Percentiles rank a stretch among this genome's conserved stretches.
phyloP scores from a whole-genome alignment of 1,139 yeast species.

The Suhomyces kunorum region DNA sequence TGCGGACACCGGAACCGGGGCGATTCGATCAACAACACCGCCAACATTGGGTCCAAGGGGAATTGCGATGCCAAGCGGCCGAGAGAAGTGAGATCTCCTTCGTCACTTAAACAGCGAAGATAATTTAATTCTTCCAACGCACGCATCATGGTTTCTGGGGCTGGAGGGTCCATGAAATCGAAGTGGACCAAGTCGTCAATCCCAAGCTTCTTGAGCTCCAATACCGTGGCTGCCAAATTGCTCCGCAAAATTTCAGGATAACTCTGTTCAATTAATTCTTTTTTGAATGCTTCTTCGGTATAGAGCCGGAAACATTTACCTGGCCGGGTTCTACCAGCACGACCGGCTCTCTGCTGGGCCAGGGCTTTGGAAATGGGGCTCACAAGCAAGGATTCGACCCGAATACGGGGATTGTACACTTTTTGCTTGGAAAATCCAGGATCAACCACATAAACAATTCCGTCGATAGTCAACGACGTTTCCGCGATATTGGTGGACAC shows the following conservation, averaged over 20 bases:
- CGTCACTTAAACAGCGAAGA: conserved; percentile 85
- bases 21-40: conserved; percentile 87
- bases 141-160: conserved; percentile 99
- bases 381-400: conserved; percentile 91
- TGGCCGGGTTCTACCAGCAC: conserved; percentile 99
- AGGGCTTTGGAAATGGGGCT: conserved; percentile 97
- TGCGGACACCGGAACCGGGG: conserved; percentile 84
- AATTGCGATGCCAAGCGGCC: conserved; percentile 90
- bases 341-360: conserved; percentile 98
- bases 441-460: conserved; percentile 94
- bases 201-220: conserved; percentile 90
- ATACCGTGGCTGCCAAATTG: conserved; percentile 86
- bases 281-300: conserved; percentile 94
- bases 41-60: conserved; percentile 94
- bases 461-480: conserved; percentile 96
- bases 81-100: conserved; percentile 83
- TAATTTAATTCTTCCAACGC: conserved; percentile 94
- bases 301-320: conserved; percentile 96
- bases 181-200: conserved; percentile 95
- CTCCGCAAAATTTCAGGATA: conserved; percentile 94
- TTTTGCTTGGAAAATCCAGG: conserved; percentile 97
- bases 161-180: conserved; percentile 99
- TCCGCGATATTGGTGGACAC: conserved; percentile 97
- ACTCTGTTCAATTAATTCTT: conserved; percentile 90
- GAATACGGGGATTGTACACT: conserved; percentile 92